These are phyloP conservation scores for Anethum foeniculum DNA, from an alignment of 140 eudicot species.

Conservation along the genomic window DNA sequence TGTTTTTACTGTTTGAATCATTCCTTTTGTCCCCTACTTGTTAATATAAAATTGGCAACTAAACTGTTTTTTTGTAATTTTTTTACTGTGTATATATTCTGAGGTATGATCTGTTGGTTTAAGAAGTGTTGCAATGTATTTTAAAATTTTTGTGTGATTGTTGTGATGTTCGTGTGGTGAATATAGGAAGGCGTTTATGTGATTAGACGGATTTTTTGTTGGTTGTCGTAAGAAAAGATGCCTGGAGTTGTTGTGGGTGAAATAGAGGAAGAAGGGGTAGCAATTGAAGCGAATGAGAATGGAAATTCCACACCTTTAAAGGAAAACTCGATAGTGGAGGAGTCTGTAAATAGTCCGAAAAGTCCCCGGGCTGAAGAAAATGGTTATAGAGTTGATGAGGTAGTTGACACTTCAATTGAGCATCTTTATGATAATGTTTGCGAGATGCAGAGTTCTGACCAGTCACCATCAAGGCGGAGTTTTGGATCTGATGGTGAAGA, in stretches of 20 bases:
- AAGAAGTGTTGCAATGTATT: not conserved
- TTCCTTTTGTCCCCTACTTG: constrained; percentile 15
- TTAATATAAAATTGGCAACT: not conserved
- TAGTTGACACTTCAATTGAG: constrained; percentile 69
- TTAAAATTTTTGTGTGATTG: constrained; percentile 3
- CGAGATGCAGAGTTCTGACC: constrained; percentile 97
- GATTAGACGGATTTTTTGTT: constrained; percentile 14
- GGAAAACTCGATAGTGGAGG: constrained; percentile 33
- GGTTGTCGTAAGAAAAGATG: constrained; percentile 32
- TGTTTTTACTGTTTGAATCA: constrained; percentile 19
- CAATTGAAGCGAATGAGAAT: constrained; percentile 35
- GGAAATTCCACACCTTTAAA: constrained; percentile 29
- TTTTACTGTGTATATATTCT: not conserved
- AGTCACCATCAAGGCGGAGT: constrained; percentile 76
- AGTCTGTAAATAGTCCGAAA: constrained; percentile 30
- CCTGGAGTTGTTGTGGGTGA: constrained; percentile 81
- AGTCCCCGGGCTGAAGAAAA: constrained; percentile 25
- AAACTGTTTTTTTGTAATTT: not conserved
- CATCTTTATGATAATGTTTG: constrained; percentile 87
- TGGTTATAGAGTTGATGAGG: constrained; percentile 28
- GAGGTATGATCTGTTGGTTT: not conserved
- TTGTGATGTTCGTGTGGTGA: constrained; percentile 11
- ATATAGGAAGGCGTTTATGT: constrained; percentile 25
- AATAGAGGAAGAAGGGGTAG: constrained; percentile 42
- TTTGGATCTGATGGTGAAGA: constrained; percentile 84